A percentile compares a stretch with the other conserved stretches of the same genome.
phyloP scores from a whole-genome alignment of 768 basidiomycete genomes.

The Tricholoma furcatifolium region DNA sequence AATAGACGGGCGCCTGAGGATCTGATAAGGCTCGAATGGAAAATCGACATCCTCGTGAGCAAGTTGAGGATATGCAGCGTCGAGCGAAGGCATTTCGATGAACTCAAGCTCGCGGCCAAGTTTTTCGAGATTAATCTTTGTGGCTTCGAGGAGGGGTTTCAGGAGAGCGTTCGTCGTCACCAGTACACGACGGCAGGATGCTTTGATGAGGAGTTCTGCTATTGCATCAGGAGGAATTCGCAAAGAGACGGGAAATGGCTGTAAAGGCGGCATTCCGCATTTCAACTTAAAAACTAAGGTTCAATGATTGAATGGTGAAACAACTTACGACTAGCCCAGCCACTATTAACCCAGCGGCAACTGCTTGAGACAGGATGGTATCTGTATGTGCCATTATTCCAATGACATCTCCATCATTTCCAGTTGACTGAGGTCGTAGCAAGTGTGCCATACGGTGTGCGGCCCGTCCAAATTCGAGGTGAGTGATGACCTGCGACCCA shows the following conservation, averaged over 20 bases:
- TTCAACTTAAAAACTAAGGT: neutral
- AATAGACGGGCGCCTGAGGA: constrained; percentile 1
- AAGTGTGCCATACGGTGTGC: constrained; percentile 34
- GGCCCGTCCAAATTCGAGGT: constrained; percentile 39
- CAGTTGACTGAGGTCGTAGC: constrained; percentile 25
- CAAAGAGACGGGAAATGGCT: constrained; percentile 32
- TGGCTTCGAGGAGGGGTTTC: constrained; percentile 14
- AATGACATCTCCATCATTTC: constrained; percentile 24
- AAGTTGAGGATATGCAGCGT: constrained; percentile 9
- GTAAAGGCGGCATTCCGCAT: neutral
- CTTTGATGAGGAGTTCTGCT: neutral
- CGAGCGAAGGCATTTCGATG: constrained; percentile 4
- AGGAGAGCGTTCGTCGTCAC: constrained; percentile 22
- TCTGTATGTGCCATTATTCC: constrained; percentile 27
- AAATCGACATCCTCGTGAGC: constrained; percentile 6
- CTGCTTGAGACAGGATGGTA: constrained; percentile 33
- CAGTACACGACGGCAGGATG: neutral
- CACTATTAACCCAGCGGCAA: constrained; percentile 28
- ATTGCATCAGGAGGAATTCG: neutral
- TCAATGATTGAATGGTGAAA: neutral
- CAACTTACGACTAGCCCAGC: constrained; percentile 20
- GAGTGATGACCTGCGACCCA: constrained; percentile 23
- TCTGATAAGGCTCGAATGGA: constrained; percentile 7
- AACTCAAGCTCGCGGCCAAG: constrained; percentile 10
- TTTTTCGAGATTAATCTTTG: constrained; percentile 12